A percentile compares a stretch with the other conserved stretches of the same genome.
Conservation (phyloP, 768 basidiomycete species). For the Sistotremastrum suecicum region DNA sequence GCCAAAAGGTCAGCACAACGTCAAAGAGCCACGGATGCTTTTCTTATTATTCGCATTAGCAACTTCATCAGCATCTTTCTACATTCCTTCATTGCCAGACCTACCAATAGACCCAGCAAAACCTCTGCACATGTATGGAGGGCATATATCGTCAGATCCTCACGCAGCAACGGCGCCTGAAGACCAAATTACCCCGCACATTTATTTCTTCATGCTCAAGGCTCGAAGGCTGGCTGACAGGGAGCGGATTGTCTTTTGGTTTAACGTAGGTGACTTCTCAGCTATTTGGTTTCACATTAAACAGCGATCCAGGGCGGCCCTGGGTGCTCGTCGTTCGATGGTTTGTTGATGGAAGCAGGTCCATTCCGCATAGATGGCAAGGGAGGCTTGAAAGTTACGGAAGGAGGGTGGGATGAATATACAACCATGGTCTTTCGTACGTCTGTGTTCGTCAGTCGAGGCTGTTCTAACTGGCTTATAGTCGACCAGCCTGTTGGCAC, state of each 20-base stretch:
- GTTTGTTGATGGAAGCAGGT: constrained; percentile 96
- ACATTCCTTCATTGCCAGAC: constrained; percentile 62
- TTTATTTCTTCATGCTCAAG: constrained; percentile 85
- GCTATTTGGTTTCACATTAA: not conserved
- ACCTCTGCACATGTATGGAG: constrained; percentile 71
- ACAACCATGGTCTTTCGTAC: constrained; percentile 30
- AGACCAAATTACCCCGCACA: constrained; percentile 58
- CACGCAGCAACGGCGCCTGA: constrained; percentile 30
- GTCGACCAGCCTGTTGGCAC: constrained; percentile 37
- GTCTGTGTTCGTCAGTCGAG: constrained; percentile 15
- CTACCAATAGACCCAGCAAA: constrained; percentile 57
- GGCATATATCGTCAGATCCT: constrained; percentile 74
- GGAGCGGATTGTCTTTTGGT: constrained; percentile 89
- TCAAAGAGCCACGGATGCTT: not conserved
- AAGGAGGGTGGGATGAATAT: constrained; percentile 41
- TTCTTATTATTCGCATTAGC: constrained; percentile 23
- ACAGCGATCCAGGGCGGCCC: constrained; percentile 61
- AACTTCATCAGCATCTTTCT: constrained; percentile 75
- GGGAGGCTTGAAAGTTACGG: constrained; percentile 53
- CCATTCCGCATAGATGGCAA: constrained; percentile 73
- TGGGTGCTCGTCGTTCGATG: constrained; percentile 95
- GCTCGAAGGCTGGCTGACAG: constrained; percentile 81
- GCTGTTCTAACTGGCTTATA: constrained; percentile 18
- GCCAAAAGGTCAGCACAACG: too few species aligned
- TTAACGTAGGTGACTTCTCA: constrained; percentile 56